These are phyloP conservation scores for Thalia dealbata DNA, from an alignment of 176 grass and related monocot species.

Conservation along the genomic window DNA sequence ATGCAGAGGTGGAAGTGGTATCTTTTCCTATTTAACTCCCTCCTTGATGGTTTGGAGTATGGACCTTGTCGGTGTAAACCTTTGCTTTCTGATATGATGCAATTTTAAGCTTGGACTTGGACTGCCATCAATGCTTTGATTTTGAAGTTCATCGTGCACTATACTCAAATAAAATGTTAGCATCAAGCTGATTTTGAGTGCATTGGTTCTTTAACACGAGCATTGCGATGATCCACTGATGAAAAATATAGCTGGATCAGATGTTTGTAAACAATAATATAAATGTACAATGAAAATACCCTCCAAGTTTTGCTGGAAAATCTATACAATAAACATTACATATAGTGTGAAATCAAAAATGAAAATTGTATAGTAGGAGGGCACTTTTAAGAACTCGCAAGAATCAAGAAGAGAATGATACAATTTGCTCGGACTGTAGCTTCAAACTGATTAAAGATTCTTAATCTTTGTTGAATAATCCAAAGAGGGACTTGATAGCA, in stretches of 20 bases:
- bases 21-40: neutral
- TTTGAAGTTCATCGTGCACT: neutral
- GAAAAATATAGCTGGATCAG: neutral
- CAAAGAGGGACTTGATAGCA: constrained; percentile 85
- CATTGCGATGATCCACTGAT: neutral
- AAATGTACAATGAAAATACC: neutral
- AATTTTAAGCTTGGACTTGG: neutral
- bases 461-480: constrained; percentile 53
- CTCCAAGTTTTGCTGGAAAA: neutral
- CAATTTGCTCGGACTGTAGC: neutral
- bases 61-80: neutral
- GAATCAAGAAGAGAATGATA: neutral
- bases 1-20: neutral
- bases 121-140: neutral
- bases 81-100: neutral
- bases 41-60: neutral
- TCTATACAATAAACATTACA: neutral
- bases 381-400: neutral
- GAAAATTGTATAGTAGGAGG: neutral
- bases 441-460: neutral
- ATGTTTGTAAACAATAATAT: neutral
- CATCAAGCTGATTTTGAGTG: neutral
- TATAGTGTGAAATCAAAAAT: neutral
- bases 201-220: neutral
- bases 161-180: neutral